Conservation (phyloP, 192 early-diverging fungal genomes). For the Podila clonocystis region DNA sequence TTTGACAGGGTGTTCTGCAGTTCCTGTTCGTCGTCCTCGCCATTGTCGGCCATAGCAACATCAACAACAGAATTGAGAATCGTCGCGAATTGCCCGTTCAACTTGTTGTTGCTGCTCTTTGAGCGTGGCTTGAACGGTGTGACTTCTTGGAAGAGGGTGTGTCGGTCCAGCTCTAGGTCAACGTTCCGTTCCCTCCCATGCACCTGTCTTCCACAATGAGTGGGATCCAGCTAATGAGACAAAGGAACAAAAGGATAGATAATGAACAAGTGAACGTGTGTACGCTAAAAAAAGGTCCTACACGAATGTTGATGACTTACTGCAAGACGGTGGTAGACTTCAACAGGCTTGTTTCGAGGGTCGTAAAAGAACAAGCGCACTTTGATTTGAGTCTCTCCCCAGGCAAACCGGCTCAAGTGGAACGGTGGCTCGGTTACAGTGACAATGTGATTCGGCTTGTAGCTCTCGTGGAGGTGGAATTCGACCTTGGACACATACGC, state of each 20-base stretch:
- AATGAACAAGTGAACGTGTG: background rate
- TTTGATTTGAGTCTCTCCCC: slow-evolving; percentile 94
- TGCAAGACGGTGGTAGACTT: slow-evolving; percentile 83
- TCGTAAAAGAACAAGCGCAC: slow-evolving; percentile 86
- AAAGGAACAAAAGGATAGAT: background rate
- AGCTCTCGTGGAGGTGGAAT: slow-evolving; percentile 90
- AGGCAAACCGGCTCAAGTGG: slow-evolving; percentile 88
- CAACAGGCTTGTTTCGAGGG: slow-evolving; percentile 83
- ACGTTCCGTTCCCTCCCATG: slow-evolving; percentile 78
- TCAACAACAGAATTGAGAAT: slow-evolving; percentile 37
- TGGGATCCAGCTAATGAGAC: slow-evolving; percentile 71
- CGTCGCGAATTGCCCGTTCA: slow-evolving; percentile 3
- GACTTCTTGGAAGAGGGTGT: slow-evolving; percentile 68
- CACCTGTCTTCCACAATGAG: slow-evolving; percentile 71
- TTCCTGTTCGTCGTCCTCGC: slow-evolving; percentile 44
- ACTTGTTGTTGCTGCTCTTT: slow-evolving; percentile 16
- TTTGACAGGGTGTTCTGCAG: slow-evolving; percentile 37
- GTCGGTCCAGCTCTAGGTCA: slow-evolving; percentile 88
- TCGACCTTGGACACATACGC: slow-evolving; percentile 83
- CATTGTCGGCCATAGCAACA: slow-evolving; percentile 39
- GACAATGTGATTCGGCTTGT: slow-evolving; percentile 88
- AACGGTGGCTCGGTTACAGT: slow-evolving; percentile 83
- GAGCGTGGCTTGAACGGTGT: slow-evolving; percentile 17
- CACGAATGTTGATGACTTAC: slow-evolving; percentile 43
- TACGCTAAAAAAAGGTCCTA: background rate